Evolutionary conservation across 2,329 filamentous ascomycete genomes (phyloP).

Genomic region (Scortechinia acanthostroma): DNA sequence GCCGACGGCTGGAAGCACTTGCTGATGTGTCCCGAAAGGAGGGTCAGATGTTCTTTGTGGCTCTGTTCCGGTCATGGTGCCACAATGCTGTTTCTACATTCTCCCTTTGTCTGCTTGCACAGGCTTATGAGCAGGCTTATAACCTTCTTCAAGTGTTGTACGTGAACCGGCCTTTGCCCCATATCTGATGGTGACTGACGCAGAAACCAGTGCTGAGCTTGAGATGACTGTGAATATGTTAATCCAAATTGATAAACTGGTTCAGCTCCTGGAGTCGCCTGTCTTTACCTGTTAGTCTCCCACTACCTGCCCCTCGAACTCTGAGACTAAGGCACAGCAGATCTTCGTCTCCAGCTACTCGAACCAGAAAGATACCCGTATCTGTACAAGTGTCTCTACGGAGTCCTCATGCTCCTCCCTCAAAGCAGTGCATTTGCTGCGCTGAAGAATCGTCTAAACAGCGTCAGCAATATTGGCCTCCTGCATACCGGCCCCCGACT

Average conservation of each 20-base stretch:
- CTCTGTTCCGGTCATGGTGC: slow-evolving; percentile 93
- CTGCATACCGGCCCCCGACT: slow-evolving; percentile 73
- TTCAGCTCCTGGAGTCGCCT: slow-evolving; percentile 90
- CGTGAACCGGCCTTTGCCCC: slow-evolving; percentile 18
- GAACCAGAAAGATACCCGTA: slow-evolving; percentile 93
- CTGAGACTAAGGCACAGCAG: too few species aligned
- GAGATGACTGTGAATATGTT: slow-evolving; percentile 99
- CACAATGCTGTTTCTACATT: slow-evolving; percentile 98
- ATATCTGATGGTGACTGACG: background rate
- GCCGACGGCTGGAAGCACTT: background rate
- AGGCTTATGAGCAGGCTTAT: slow-evolving; percentile 97
- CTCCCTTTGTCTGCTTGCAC: slow-evolving; percentile 86
- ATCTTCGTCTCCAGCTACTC: slow-evolving; percentile 85
- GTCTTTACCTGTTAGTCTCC: slow-evolving; percentile 83
- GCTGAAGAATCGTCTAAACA: slow-evolving; percentile 91
- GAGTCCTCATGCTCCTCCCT: slow-evolving; percentile 92
- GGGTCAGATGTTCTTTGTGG: slow-evolving; percentile 89
- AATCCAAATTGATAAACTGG: slow-evolving; percentile 96
- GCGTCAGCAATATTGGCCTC: slow-evolving; percentile 93
- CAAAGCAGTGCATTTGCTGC: slow-evolving; percentile 96
- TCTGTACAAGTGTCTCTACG: slow-evolving; percentile 95
- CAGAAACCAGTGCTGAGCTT: slow-evolving; percentile 66
- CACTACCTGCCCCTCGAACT: too few species aligned
- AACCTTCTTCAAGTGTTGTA: slow-evolving; percentile 93
- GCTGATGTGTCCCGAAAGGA: slow-evolving; percentile 43